Conservation (phyloP, 129 eudicot genomes). For the Pulicaria dysenterica region DNA sequence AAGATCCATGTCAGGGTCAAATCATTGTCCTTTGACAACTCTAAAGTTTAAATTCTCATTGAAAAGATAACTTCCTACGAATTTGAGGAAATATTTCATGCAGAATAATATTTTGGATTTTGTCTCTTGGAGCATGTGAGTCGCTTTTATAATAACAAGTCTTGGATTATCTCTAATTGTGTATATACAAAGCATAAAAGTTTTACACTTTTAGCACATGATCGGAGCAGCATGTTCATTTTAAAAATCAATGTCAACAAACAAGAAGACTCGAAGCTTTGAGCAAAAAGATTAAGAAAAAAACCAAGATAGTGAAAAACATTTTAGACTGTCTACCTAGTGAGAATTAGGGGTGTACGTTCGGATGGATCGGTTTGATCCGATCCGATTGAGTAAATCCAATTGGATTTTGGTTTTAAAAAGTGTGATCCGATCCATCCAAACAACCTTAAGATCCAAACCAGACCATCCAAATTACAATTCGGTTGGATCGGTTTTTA, state of each 20-base stretch:
- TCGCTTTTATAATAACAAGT: background rate
- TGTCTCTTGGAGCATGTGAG: background rate
- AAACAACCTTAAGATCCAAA: no score
- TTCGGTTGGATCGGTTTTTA: no score
- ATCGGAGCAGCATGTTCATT: background rate
- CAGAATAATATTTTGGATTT: background rate
- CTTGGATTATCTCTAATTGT: background rate
- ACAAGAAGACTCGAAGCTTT: background rate
- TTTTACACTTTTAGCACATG: background rate
- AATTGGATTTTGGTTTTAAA: no score
- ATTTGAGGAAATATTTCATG: background rate
- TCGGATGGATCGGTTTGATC: no score
- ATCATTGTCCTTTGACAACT: background rate
- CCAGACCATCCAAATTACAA: no score
- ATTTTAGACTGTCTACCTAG: no score
- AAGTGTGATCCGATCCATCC: no score
- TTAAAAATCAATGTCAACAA: conserved; percentile 16
- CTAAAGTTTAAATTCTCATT: background rate
- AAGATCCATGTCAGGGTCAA: conserved; percentile 13
- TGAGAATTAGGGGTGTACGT: no score
- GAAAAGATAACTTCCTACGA: no score
- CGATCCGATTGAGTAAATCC: no score
- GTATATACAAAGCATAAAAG: background rate
- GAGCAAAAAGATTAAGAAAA: background rate
- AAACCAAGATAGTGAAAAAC: background rate